These are phyloP conservation scores for Blastocystis sp. DNA, from an alignment of 352 stramenopile genomes.

Conservation along the genomic window DNA sequence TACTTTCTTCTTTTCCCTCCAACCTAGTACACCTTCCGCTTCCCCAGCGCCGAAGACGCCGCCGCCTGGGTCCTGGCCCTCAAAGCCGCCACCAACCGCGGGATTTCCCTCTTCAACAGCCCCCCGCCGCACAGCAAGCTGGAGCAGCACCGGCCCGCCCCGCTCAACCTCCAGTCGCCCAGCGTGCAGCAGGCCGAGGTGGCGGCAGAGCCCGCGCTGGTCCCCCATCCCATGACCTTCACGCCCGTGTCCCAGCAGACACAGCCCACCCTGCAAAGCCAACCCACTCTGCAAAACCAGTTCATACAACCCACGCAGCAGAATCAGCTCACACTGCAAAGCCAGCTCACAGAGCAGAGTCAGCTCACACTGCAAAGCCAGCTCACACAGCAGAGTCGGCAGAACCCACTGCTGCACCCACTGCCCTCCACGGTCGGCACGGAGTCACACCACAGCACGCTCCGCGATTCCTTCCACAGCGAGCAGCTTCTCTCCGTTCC, in stretches of 20 bases:
- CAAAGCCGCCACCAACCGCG: background rate
- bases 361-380: no score
- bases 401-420: background rate
- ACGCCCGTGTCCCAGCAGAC: no score
- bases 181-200: no score
- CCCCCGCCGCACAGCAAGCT: background rate
- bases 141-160: background rate
- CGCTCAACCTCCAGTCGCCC: conserved; percentile 1
- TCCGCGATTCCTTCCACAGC: no score
- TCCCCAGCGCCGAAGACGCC: background rate
- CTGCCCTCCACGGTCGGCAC: background rate
- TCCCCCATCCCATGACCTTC: no score
- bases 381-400: no score
- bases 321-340: no score
- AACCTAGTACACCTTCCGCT: conserved; percentile 41
- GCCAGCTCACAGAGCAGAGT: no score
- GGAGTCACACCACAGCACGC: background rate
- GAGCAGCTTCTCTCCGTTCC: background rate
- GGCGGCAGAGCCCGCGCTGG: no score
- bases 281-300: no score
- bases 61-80: conserved; percentile 6
- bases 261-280: no score
- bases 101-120: conserved; percentile 51
- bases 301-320: no score
- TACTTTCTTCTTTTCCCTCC: background rate